Evolutionary conservation across 2,329 filamentous ascomycete genomes (phyloP).

Genomic region (Sphaerulina musiva): DNA sequence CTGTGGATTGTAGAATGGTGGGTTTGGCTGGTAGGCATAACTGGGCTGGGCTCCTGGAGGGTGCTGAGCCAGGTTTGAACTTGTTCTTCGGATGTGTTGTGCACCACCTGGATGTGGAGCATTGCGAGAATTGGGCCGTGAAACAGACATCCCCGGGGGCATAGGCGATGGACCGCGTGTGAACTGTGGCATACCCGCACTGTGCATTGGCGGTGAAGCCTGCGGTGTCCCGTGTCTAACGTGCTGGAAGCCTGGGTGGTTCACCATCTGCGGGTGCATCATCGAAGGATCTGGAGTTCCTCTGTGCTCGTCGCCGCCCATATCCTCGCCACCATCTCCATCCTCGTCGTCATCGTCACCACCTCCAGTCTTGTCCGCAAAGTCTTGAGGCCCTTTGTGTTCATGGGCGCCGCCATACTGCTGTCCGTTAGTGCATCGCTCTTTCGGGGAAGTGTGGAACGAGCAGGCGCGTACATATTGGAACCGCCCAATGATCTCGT

Average conservation of each 20-base stretch:
- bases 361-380: conserved; percentile 65
- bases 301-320: conserved; percentile 47
- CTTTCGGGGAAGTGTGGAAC: neutral
- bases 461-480: conserved; percentile 64
- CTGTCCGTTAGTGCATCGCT: conserved; percentile 16
- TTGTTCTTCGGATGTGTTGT: conserved; percentile 63
- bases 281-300: conserved; percentile 59
- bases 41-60: conserved; percentile 44
- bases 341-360: conserved; percentile 73
- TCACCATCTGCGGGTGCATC: conserved; percentile 40
- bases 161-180: conserved; percentile 76
- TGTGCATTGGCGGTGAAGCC: conserved; percentile 79
- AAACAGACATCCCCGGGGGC: conserved; percentile 56
- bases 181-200: conserved; percentile 60
- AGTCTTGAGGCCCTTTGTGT: conserved; percentile 91
- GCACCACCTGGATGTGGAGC: conserved; percentile 54
- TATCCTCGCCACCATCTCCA: conserved; percentile 57
- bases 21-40: conserved; percentile 79
- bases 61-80: conserved; percentile 63
- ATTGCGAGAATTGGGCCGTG: conserved; percentile 72
- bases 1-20: conserved; percentile 66
- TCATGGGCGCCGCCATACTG: conserved; percentile 91
- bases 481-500: conserved; percentile 79
- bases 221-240: conserved; percentile 77
- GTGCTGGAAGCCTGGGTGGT: conserved; percentile 64